These are phyloP conservation scores for Chenopodium album DNA, from an alignment of 148 eudicot genomes.

Conservation along the genomic window DNA sequence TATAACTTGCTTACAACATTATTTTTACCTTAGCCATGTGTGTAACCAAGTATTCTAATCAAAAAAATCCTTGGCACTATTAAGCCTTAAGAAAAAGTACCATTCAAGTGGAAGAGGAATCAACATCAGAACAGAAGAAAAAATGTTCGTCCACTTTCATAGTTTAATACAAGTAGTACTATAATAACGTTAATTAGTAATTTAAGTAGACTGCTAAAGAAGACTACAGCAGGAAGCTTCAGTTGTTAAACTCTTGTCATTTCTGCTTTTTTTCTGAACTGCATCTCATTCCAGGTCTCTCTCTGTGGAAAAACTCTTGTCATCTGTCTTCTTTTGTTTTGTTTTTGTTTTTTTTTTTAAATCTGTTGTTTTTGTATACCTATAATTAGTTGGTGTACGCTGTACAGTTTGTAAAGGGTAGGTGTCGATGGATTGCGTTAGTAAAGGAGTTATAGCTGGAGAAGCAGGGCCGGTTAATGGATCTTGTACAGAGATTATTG, in stretches of 20 bases:
- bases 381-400: neutral
- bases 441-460: neutral
- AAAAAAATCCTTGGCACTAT: too few relatives aligned
- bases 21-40: too few relatives aligned
- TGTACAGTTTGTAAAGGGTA: constrained; percentile 7
- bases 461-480: neutral
- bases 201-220: too few relatives aligned
- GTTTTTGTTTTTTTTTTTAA: too few relatives aligned
- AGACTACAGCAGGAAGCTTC: neutral
- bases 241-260: neutral
- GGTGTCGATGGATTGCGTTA: constrained; percentile 3
- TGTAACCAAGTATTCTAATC: neutral
- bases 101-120: neutral
- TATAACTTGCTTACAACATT: too few relatives aligned
- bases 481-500: constrained; percentile 26
- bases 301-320: neutral
- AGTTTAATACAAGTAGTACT: too few relatives aligned
- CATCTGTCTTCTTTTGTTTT: too few relatives aligned
- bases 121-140: neutral
- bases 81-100: too few relatives aligned
- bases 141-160: too few relatives aligned
- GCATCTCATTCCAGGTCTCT: neutral
- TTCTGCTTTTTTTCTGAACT: too few relatives aligned
- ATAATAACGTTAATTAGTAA: too few relatives aligned
- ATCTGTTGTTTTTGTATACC: too few relatives aligned